Evolutionary conservation across 345 rosid genomes (phyloP).

Genomic region (Isatis tinctoria): DNA sequence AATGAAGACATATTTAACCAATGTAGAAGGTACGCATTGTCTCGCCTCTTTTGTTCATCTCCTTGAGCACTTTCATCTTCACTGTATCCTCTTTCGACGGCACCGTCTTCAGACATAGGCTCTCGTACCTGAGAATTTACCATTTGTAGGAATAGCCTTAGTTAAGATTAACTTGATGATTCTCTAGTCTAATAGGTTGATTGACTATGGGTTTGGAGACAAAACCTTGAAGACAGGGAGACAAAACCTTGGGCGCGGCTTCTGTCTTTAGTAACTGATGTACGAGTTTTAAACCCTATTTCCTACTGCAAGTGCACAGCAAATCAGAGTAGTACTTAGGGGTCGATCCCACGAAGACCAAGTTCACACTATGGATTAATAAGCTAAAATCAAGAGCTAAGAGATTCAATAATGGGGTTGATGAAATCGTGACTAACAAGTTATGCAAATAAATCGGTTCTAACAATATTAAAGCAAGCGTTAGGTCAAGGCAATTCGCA

Average conservation of each 20-base stretch:
- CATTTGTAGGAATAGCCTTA: not conserved
- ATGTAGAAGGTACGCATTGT: conserved; percentile 62
- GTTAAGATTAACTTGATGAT: not conserved
- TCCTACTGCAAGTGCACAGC: no score
- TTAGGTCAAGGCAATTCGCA: no score
- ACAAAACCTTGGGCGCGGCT: conserved; percentile 80
- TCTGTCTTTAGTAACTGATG: conserved; percentile 91
- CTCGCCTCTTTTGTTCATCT: conserved; percentile 67
- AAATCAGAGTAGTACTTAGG: no score
- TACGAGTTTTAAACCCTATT: no score
- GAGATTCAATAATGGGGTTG: no score
- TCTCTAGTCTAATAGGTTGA: not conserved
- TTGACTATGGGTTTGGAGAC: conserved; percentile 1
- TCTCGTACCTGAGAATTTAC: conserved; percentile 58
- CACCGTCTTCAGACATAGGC: conserved; percentile 77
- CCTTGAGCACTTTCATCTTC: conserved; percentile 72
- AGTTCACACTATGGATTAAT: no score
- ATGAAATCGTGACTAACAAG: no score
- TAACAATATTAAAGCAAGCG: no score
- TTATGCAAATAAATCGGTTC: no score
- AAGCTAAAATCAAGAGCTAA: no score
- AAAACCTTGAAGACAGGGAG: conserved; percentile 73
- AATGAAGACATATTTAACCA: no score
- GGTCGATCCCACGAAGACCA: no score
- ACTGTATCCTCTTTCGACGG: conserved; percentile 67